phyloP scores from a whole-genome alignment of 495 filamentous ascomycete genomes.

The Amphirosellinia nigrospora region DNA sequence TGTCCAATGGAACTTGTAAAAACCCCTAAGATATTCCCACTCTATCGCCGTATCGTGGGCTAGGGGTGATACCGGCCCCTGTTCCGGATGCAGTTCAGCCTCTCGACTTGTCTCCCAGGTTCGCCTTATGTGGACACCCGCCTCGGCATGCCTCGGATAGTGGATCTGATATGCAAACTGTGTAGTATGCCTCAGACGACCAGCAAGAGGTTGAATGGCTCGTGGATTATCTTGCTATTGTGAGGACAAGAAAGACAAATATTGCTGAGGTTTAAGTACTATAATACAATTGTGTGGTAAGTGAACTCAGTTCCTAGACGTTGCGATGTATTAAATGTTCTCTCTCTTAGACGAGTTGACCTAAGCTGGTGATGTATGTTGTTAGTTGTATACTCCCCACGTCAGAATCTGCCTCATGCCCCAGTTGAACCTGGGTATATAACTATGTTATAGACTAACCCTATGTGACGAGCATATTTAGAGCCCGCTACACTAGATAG shows the following conservation, averaged over 20 bases:
- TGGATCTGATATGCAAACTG: not conserved
- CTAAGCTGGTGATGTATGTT: no score
- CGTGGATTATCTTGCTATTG: no score
- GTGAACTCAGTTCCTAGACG: no score
- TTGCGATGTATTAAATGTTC: no score
- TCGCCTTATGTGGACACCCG: not conserved
- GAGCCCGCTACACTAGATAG: not conserved
- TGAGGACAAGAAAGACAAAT: not conserved
- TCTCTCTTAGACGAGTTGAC: no score
- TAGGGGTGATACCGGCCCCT: slow-evolving; percentile 11
- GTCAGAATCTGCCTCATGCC: not conserved
- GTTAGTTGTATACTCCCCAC: no score
- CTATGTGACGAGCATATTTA: not conserved
- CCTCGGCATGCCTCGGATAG: not conserved
- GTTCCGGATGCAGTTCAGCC: not conserved
- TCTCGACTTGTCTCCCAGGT: not conserved
- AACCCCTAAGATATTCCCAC: not conserved
- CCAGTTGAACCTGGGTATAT: not conserved
- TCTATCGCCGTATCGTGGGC: not conserved
- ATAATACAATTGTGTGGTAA: not conserved
- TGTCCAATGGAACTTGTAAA: not conserved
- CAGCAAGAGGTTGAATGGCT: not conserved
- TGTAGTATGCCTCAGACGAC: not conserved
- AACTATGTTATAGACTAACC: not conserved
- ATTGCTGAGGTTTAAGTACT: not conserved